These are phyloP conservation scores for Starmerella roubikii DNA, from an alignment of 805 yeast genomes.

Conservation along the genomic window DNA sequence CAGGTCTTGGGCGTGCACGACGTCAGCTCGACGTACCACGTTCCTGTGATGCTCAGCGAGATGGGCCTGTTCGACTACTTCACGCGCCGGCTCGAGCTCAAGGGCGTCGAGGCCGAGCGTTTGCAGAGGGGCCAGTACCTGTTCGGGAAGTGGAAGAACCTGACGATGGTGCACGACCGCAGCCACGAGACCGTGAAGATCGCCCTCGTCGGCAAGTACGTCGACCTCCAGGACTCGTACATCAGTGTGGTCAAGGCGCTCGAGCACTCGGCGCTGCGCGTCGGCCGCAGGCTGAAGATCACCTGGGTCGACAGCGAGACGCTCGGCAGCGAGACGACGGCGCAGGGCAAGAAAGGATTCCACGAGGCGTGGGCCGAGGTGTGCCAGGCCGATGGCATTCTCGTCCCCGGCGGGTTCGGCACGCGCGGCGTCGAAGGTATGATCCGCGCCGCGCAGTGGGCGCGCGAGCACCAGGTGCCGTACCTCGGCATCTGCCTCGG, in stretches of 20 bases:
- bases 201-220: constrained; percentile 95
- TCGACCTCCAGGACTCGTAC: constrained; percentile 88
- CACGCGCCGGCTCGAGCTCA: constrained; percentile 47
- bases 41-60: constrained; percentile 78
- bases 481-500: constrained; percentile 96
- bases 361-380: constrained; percentile 93
- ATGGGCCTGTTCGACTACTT: constrained; percentile 72
- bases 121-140: constrained; percentile 51
- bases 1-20: constrained; percentile 96
- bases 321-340: constrained; percentile 46
- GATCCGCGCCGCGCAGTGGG: constrained; percentile 94
- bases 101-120: constrained; percentile 38
- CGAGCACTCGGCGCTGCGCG: constrained; percentile 89
- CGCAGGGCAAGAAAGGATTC: constrained; percentile 65
- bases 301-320: constrained; percentile 94
- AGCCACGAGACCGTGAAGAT: constrained; percentile 79
- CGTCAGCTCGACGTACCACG: constrained; percentile 93
- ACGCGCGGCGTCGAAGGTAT: constrained; percentile 95
- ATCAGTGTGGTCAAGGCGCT: constrained; percentile 87
- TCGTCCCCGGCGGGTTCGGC: constrained; percentile 98
- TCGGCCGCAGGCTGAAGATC: constrained; percentile 70
- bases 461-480: constrained; percentile 90
- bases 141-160: constrained; percentile 61
- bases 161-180: constrained; percentile 70
- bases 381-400: constrained; percentile 88